Evolutionary conservation across 2,329 filamentous ascomycete species (phyloP), one percentile per base, ranked within the genome.

Genomic region (Fusarium nurragi): DNA sequence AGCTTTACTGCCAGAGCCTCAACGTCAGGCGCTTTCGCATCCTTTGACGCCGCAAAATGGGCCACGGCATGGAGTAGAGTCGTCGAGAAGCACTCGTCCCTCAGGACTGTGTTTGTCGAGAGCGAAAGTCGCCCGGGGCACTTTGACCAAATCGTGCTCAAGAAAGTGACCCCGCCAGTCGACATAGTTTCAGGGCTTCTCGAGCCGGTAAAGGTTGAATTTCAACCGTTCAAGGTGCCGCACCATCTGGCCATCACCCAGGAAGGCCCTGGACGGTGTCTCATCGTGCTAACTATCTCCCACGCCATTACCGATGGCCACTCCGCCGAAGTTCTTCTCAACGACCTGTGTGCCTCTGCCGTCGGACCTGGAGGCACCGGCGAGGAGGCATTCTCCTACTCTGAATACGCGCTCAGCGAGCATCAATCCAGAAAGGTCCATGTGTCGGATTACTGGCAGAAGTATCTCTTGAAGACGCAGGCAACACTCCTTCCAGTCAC

Each of bases 281-380:
- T 48, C 1, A 13, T 53, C 0, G 3, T 43, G 4, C 19, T 53
- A 8, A 44, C 46, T 30, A 44, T 53, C 6, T 55, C 53, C 9
- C 53, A 55, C 16, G 46, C 53, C 23, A 39, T 55, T n/a, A 55
- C 39, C 5, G 53, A 55, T 22, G 53, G 53, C 7, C 46, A 48
- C 13, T 55, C 53, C 21, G 53, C 53, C n/a, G 53, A 55, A 21
- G 47, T 55, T 25, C 46, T 55, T 11, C 46, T 55, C 16, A 52
- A 55, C 4, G 53, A 55, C 3, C 30, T 55, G 21, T 52, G 53
- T 22, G 38, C 38, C 9, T 34, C 16, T 34, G 46, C 53, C 5
- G 25, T 52, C 10, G 38, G 19, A 22, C 34, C 32, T 11, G 37
- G 30, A 23, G 37, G 40, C 23, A 34, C 37, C 1, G 30, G 34